These are phyloP conservation scores for Tricladium varicosporioides DNA, from an alignment of 2,329 filamentous ascomycete species.

Conservation along the genomic window DNA sequence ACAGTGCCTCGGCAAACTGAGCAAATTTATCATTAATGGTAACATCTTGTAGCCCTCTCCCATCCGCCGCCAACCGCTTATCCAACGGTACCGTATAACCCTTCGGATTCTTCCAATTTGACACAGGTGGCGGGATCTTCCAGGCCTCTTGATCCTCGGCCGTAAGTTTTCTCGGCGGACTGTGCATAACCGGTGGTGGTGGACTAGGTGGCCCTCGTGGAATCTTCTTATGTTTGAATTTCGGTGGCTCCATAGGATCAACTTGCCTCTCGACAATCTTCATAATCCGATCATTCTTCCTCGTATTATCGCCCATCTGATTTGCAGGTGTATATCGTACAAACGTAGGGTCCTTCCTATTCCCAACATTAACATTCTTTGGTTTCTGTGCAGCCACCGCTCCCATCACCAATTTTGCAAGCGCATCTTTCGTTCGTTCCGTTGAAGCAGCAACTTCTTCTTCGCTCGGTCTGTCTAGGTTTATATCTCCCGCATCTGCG, in stretches of 20 bases:
- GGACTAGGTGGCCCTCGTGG: slow-evolving; percentile 88
- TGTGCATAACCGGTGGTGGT: slow-evolving; percentile 92
- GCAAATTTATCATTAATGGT: slow-evolving; percentile 99
- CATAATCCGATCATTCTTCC: slow-evolving; percentile 94
- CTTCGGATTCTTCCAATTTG: slow-evolving; percentile 99
- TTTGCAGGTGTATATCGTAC: slow-evolving; percentile 94
- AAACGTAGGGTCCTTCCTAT: slow-evolving; percentile 82
- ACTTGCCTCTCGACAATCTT: slow-evolving; percentile 94
- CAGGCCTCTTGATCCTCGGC: slow-evolving; percentile 97
- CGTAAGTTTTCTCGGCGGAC: slow-evolving; percentile 89
- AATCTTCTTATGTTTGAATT: slow-evolving; percentile 99
- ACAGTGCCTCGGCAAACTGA: slow-evolving; percentile 89
- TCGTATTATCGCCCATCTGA: slow-evolving; percentile 86
- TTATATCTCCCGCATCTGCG: slow-evolving; percentile 89
- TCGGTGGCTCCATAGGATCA: slow-evolving; percentile 95
- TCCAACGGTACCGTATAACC: slow-evolving; percentile 95
- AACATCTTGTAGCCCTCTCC: slow-evolving; percentile 85
- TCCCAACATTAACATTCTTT: slow-evolving; percentile 86
- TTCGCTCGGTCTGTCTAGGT: slow-evolving; percentile 77
- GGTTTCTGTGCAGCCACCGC: slow-evolving; percentile 91
- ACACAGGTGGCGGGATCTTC: slow-evolving; percentile 87
- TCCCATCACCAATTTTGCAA: slow-evolving; percentile 78
- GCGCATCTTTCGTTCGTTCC: slow-evolving; percentile 82
- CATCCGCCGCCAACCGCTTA: slow-evolving; percentile 92
- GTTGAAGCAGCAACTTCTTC: slow-evolving; percentile 83